Conservation (phyloP, 257 asterid species). For the Solanum pinnatisectum region DNA sequence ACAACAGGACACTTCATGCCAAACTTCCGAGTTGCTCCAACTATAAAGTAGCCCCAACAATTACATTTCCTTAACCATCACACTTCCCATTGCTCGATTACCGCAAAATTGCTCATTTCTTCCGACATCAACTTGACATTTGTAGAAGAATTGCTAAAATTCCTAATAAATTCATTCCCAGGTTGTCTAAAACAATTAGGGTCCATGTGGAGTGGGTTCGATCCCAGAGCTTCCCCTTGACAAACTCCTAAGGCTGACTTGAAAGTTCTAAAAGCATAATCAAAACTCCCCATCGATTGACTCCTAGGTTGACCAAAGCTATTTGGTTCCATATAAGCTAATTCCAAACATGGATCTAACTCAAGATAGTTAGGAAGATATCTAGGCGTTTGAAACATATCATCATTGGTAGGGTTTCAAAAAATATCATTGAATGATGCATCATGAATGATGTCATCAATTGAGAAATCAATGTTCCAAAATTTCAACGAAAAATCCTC, state of each 20-base stretch:
- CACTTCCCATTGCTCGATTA: constrained; percentile 10
- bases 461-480: constrained; percentile 11
- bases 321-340: constrained; percentile 1
- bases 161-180: not conserved
- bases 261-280: not conserved
- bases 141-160: not conserved
- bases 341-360: not conserved
- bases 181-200: not conserved
- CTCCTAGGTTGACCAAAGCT: constrained; percentile 1
- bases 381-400: constrained; percentile 14
- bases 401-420: constrained; percentile 14
- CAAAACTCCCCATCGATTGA: not conserved
- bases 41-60: constrained; percentile 20
- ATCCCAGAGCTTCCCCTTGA: constrained; percentile 6
- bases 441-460: constrained; percentile 48
- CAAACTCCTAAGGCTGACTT: not conserved
- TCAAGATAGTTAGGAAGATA: too few species aligned
- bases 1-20: constrained; percentile 26
- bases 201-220: constrained; percentile 5
- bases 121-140: constrained; percentile 44
- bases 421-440: constrained; percentile 48
- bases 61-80: not conserved
- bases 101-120: constrained; percentile 32
- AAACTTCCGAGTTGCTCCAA: constrained; percentile 36
- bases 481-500: not conserved